Evolutionary conservation across 768 basidiomycete genomes (phyloP), one percentile per base, ranked within the genome.

Genomic region (Phlegmacium glaucopus): DNA sequence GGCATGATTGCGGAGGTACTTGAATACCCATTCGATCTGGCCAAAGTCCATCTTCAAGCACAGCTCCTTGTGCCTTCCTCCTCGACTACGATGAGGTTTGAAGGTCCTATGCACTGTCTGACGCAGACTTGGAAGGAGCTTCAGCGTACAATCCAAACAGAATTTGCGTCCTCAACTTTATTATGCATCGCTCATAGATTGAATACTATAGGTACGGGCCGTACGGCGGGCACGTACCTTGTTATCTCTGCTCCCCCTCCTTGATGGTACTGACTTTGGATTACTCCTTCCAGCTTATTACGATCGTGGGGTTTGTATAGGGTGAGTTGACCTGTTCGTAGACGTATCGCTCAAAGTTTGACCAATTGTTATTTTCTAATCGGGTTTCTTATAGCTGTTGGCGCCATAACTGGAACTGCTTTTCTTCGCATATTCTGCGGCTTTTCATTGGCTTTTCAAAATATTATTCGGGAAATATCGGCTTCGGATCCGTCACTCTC

Each of bases 11-110:
- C 93, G 9, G 75, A 77, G 55, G 72, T 93, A 12, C 85, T 96
- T 52, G 94, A 95, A 69, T 92, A 96, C 62, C 95, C 95, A 1
- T 93, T 95, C 59, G 94, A 97, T 67, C 79, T 98, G 29, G 87
- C 92, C 47, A 97, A 96, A 71, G 94, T 96, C 49, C 80, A 94
- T 41, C 76, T 98, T 36, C 95, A 98, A 65, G 80, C 90, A 1
- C 95, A 97, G 60, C 84, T 94, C 10, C 74, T 94, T 45, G 82
- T 88, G 51, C 69, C 79, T 9, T 42, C 55, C 6, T 55, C 79
- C 11, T 70, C 77, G 16, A 63, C 67, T 47, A 50, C 60, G 16
- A 56, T 68, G 42, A 79, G 83, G 13, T 98, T 93, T 69, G 82
- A 72, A 11, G 94, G 94, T 0, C 94, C 94, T 0, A 57, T 92